Evolutionary conservation across 1,139 yeast genomes (phyloP).

Genomic region (Saccharomyces hybrid): DNA sequence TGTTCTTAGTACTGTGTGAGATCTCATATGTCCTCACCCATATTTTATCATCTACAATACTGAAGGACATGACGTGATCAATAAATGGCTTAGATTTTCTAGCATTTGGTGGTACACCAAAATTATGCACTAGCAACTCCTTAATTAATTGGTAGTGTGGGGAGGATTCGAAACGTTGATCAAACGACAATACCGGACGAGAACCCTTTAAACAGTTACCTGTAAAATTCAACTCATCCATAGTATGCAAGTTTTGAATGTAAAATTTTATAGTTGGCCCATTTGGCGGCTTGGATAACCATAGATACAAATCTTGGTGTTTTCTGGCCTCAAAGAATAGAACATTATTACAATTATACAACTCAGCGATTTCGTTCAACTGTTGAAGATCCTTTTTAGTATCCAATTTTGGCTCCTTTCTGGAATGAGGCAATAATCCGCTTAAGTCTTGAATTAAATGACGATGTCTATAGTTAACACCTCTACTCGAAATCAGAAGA

Average conservation of each 20-base stretch:
- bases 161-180: conserved; percentile 57
- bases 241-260: conserved; percentile 89
- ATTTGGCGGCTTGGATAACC: conserved; percentile 95
- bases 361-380: conserved; percentile 90
- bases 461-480: conserved; percentile 90
- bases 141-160: conserved; percentile 69
- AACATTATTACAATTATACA: conserved; percentile 93
- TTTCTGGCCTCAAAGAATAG: conserved; percentile 93
- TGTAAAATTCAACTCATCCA: conserved; percentile 91
- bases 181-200: conserved; percentile 90
- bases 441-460: conserved; percentile 81
- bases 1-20: conserved; percentile 53
- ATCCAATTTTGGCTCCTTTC: conserved; percentile 94
- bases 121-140: conserved; percentile 76
- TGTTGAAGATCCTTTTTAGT: conserved; percentile 83
- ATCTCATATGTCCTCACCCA: conserved; percentile 97
- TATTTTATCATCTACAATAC: conserved; percentile 85
- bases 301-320: conserved; percentile 88
- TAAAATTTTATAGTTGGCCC: conserved; percentile 96
- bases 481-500: conserved; percentile 84
- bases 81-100: conserved; percentile 89
- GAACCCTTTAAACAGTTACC: conserved; percentile 96
- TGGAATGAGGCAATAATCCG: conserved; percentile 81
- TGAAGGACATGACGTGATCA: conserved; percentile 90
- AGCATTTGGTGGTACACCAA: conserved; percentile 96